Evolutionary conservation across 192 early-diverging fungal species (phyloP).

Genomic region (Funneliformis mosseae): DNA sequence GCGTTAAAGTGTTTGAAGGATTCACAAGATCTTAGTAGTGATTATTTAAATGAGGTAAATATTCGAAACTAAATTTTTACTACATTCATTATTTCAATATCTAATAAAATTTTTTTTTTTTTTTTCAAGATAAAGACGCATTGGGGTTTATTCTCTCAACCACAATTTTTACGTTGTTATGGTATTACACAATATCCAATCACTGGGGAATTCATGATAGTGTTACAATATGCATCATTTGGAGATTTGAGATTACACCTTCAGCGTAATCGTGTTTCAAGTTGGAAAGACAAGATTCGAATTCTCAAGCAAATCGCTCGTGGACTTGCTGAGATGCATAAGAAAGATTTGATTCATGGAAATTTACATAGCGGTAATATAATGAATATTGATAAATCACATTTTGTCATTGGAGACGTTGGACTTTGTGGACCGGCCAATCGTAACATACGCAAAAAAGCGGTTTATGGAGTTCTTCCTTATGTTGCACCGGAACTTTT

Average conservation of each 20-base stretch:
- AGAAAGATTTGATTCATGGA: conserved; percentile 47
- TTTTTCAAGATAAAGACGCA: conserved; percentile 32
- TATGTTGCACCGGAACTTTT: conserved; percentile 45
- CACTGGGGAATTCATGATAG: conserved; percentile 47
- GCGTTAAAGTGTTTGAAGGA: conserved; percentile 39
- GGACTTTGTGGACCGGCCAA: conserved; percentile 38
- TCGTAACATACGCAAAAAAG: conserved; percentile 17
- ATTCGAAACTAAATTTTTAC: neutral
- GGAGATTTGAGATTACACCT: conserved; percentile 42
- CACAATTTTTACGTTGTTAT: conserved; percentile 35
- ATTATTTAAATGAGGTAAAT: conserved; percentile 41
- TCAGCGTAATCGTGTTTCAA: conserved; percentile 34
- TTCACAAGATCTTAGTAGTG: conserved; percentile 35
- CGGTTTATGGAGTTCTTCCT: conserved; percentile 42
- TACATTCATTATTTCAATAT: conserved; percentile 1
- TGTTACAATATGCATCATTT: conserved; percentile 43
- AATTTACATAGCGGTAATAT: conserved; percentile 52
- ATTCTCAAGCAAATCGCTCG: conserved; percentile 40
- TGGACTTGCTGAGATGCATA: conserved; percentile 44
- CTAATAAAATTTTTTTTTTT: conserved; percentile 6
- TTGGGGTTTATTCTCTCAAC: conserved; percentile 17
- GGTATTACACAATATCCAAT: conserved; percentile 46
- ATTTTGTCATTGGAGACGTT: conserved; percentile 44
- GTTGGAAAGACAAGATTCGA: conserved; percentile 36
- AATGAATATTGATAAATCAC: conserved; percentile 42